Evolutionary conservation across 179 eudicot species (phyloP).

Genomic region (Corrigiola litoralis): DNA sequence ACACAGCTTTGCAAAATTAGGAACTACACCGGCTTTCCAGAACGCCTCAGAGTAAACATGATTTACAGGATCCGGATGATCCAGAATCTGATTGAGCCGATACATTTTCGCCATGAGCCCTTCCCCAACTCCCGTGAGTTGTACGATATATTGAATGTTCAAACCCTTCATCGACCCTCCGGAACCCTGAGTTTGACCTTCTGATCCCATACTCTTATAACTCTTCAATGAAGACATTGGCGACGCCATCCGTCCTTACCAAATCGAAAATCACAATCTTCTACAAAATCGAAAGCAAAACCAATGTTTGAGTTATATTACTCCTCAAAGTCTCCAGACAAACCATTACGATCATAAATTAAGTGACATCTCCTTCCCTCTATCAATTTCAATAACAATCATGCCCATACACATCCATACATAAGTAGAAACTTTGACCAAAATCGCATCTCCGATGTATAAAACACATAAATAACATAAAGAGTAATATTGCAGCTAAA

Average conservation of each 20-base stretch:
- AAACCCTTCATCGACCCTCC: conserved; percentile 67
- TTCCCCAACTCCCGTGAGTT: conserved; percentile 90
- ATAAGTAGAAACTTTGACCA: too few relatives aligned
- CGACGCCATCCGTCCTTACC: conserved; percentile 33
- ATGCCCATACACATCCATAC: too few relatives aligned
- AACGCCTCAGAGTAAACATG: conserved; percentile 81
- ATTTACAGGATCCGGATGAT: conserved; percentile 75
- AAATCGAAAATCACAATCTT: background rate
- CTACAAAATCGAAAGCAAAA: background rate
- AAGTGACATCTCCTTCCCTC: too few relatives aligned
- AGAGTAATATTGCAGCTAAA: too few relatives aligned
- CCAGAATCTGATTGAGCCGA: conserved; percentile 81
- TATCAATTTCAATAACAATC: too few relatives aligned
- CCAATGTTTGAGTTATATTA: too few relatives aligned
- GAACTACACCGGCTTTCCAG: conserved; percentile 91
- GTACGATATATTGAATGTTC: conserved; percentile 87
- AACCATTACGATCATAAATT: too few relatives aligned
- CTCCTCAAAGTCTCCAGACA: too few relatives aligned
- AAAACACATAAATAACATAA: too few relatives aligned
- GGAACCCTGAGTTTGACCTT: conserved; percentile 47
- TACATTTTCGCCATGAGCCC: conserved; percentile 96
- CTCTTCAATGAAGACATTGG: conserved; percentile 45
- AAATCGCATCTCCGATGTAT: too few relatives aligned
- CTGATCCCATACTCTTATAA: conserved; percentile 50
- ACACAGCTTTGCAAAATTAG: conserved; percentile 83